phyloP scores from a whole-genome alignment of 805 yeast species.

The Yarrowia phangngaensis region DNA sequence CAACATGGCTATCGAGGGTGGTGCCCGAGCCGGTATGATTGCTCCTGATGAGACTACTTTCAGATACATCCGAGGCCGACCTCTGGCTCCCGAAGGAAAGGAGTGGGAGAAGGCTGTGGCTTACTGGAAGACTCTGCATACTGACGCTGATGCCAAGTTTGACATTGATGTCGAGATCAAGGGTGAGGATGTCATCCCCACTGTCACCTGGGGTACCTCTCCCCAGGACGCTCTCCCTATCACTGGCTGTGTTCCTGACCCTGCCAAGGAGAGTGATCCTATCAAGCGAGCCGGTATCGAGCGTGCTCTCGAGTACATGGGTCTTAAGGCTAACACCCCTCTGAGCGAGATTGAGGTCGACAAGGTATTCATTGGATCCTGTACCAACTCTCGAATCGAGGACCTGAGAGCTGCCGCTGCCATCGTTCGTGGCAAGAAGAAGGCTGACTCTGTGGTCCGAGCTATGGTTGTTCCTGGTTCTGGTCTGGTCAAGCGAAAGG shows the following conservation, averaged over 20 bases:
- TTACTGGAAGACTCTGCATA: slow-evolving; percentile 84
- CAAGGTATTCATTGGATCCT: slow-evolving; percentile 95
- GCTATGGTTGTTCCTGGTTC: slow-evolving; percentile 97
- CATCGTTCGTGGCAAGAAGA: slow-evolving; percentile 84
- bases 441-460: slow-evolving; percentile 73
- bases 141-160: slow-evolving; percentile 87
- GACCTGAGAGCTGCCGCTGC: slow-evolving; percentile 94
- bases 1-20: slow-evolving; percentile 98
- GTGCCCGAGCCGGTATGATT: slow-evolving; percentile 99
- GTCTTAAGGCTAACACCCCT: slow-evolving; percentile 77
- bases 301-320: slow-evolving; percentile 90
- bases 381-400: slow-evolving; percentile 97
- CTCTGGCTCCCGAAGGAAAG: slow-evolving; percentile 87
- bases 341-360: slow-evolving; percentile 72
- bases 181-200: slow-evolving; percentile 85
- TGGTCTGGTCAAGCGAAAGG: slow-evolving; percentile 88
- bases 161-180: slow-evolving; percentile 78
- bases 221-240: slow-evolving; percentile 98
- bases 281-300: slow-evolving; percentile 78
- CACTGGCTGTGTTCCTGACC: slow-evolving; percentile 87
- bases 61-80: slow-evolving; percentile 86
- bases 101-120: slow-evolving; percentile 93
- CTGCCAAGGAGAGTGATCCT: slow-evolving; percentile 58
- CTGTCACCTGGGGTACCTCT: slow-evolving; percentile 99
- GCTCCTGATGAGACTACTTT: slow-evolving; percentile 89